Evolutionary conservation across 2,329 filamentous ascomycete species (phyloP).

Genomic region (Zymoseptoria passerinii): DNA sequence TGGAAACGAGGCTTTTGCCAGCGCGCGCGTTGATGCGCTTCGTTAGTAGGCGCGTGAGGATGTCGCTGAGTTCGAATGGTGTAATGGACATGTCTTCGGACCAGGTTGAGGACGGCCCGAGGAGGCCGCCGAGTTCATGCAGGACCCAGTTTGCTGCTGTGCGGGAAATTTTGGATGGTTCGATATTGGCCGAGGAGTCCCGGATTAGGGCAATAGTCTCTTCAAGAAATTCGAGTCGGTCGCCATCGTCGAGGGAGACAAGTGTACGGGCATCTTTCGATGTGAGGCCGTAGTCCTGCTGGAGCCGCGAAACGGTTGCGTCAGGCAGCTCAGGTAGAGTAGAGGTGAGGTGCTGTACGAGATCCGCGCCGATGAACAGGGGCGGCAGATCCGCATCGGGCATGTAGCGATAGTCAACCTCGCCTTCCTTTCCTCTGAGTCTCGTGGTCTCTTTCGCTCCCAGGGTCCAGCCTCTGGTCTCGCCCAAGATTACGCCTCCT

Average conservation of each 20-base stretch:
- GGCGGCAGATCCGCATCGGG: constrained; percentile 86
- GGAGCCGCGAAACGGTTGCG: constrained; percentile 45
- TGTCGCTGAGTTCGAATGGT: constrained; percentile 34
- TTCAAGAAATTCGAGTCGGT: constrained; percentile 74
- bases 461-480: constrained; percentile 88
- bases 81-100: constrained; percentile 38
- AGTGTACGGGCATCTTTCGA: constrained; percentile 77
- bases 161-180: constrained; percentile 35
- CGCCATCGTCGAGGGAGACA: constrained; percentile 67
- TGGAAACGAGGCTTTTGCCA: constrained; percentile 52
- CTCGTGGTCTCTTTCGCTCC: constrained; percentile 73
- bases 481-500: constrained; percentile 67
- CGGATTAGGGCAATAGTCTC: constrained; percentile 49
- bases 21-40: constrained; percentile 46
- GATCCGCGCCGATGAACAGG: constrained; percentile 61
- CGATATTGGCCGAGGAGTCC: constrained; percentile 17
- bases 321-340: constrained; percentile 68
- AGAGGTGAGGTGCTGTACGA: constrained; percentile 55
- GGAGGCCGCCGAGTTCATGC: constrained; percentile 44
- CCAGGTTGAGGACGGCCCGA: constrained; percentile 27
- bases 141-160: constrained; percentile 52
- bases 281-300: constrained; percentile 57
- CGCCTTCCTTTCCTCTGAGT: constrained; percentile 86
- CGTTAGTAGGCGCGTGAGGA: constrained; percentile 34
- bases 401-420: constrained; percentile 98